phyloP scores from a whole-genome alignment of 2,329 filamentous ascomycete species.

The Cercospora brassicicola region DNA sequence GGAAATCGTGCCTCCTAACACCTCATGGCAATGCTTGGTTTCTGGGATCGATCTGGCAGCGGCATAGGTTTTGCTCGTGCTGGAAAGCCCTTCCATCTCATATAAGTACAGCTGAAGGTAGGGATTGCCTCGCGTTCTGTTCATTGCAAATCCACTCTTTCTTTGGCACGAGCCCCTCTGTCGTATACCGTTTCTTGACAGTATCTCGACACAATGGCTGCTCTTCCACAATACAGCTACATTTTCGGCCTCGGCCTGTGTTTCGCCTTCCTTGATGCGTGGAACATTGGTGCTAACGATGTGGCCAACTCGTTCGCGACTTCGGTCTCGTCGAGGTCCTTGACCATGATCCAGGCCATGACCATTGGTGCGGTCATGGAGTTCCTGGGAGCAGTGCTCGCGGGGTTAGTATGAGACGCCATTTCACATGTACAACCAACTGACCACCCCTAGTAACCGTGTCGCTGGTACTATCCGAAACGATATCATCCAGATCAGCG shows the following conservation, averaged over 20 bases:
- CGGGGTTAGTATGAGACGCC: conserved; percentile 32
- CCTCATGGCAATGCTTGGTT: conserved; percentile 9
- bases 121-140: background rate
- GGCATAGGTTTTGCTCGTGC: background rate
- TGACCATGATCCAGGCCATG: conserved; percentile 53
- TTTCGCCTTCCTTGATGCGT: conserved; percentile 65
- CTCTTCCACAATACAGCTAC: conserved; percentile 58
- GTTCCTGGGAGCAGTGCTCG: conserved; percentile 52
- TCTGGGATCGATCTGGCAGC: background rate
- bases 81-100: background rate
- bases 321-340: conserved; percentile 51
- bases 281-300: conserved; percentile 61
- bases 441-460: conserved; percentile 20
- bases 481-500: conserved; percentile 48
- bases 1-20: background rate
- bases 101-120: conserved; percentile 1
- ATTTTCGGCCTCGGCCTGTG: conserved; percentile 62
- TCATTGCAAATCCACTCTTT: background rate
- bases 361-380: conserved; percentile 52
- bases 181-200: background rate
- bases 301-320: conserved; percentile 56
- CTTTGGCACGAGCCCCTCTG: background rate
- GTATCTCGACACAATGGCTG: conserved; percentile 33
- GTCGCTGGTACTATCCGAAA: conserved; percentile 51
- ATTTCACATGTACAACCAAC: background rate